Evolutionary conservation across 2,329 filamentous ascomycete species (phyloP), one percentile per base, ranked within the genome.

Genomic region (Thielaviopsis ethacetica): DNA sequence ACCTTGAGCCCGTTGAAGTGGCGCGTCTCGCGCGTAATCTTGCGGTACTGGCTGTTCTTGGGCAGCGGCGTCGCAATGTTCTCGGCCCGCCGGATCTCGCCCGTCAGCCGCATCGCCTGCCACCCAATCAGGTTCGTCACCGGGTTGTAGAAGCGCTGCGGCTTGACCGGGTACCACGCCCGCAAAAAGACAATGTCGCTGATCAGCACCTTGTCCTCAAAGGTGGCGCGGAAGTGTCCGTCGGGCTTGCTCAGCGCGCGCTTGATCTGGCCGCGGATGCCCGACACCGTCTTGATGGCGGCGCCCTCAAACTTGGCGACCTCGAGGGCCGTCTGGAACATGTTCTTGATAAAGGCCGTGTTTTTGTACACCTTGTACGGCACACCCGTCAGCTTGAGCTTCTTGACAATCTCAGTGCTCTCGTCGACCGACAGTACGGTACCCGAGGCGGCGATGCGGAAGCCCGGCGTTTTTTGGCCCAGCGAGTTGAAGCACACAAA

Each of bases 301-400:
- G 93, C 93, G 60, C 93, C 93, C 74, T 98, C 93, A 67, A 98
- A 98, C 69, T 97, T 98, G 67, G 93, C 91, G 64, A 98, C 93
- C 70, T 98, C 93, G 50, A 98, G 83, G 0, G 89, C 79, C 0
- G 86, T 85, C 68, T 82, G 90, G 78, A 98, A 98, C 93, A 98
- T 98, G 73, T 95, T 89, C 71, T 93, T 94, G 74, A 98, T 90
- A 70, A 98, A 98, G 47, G 93, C 91, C 0, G 93, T 98, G 75
- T 98, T 98, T 73, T 95, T 95, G 82, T 94, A 97, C 71, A 97
- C 94, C 75, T 97, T 97, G 79, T 93, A 94, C 1, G 93, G 91
- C 54, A 82, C 79, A 62, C 93, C 93, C 0, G 90, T 96, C 54
- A 98, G 81, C 72, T 98, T 98, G 68, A 98, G 84, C 77, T 98